These are phyloP conservation scores for Alternaria consortialis DNA, from an alignment of 2,329 filamentous ascomycete genomes.

Conservation along the genomic window DNA sequence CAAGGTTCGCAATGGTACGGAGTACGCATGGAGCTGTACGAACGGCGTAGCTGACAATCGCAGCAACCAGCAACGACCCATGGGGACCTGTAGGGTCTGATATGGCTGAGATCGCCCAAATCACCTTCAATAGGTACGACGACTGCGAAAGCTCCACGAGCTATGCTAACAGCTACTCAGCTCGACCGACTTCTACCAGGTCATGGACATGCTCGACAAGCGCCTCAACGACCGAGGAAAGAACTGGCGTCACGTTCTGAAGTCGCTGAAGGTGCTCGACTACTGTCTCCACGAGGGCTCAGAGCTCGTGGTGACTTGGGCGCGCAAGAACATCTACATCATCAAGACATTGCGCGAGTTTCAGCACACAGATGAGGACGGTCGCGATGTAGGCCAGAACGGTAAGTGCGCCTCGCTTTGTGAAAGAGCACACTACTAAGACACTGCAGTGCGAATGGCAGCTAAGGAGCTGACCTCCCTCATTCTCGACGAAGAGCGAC, in stretches of 20 bases:
- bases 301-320: conserved; percentile 96
- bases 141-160: conserved; percentile 5
- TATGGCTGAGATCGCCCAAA: conserved; percentile 97
- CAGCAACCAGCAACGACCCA: conserved; percentile 97
- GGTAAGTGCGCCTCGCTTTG: conserved; percentile 66
- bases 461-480: conserved; percentile 95
- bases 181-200: conserved; percentile 97
- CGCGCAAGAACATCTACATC: conserved; percentile 96
- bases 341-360: conserved; percentile 99
- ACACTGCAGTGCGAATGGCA: conserved; percentile 80
- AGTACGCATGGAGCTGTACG: not conserved
- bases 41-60: conserved; percentile 36
- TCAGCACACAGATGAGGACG: conserved; percentile 94
- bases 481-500: conserved; percentile 90
- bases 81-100: conserved; percentile 98
- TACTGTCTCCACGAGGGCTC: conserved; percentile 98
- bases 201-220: conserved; percentile 99
- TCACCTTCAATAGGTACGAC: conserved; percentile 95
- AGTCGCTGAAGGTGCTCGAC: conserved; percentile 96
- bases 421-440: conserved; percentile 24
- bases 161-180: conserved; percentile 59
- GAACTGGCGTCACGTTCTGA: conserved; percentile 98
- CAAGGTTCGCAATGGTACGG: conserved; percentile 71
- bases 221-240: conserved; percentile 98
- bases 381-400: conserved; percentile 93